These are phyloP conservation scores for Dianthus caryophyllus DNA, from an alignment of 148 eudicot genomes.

Conservation along the genomic window DNA sequence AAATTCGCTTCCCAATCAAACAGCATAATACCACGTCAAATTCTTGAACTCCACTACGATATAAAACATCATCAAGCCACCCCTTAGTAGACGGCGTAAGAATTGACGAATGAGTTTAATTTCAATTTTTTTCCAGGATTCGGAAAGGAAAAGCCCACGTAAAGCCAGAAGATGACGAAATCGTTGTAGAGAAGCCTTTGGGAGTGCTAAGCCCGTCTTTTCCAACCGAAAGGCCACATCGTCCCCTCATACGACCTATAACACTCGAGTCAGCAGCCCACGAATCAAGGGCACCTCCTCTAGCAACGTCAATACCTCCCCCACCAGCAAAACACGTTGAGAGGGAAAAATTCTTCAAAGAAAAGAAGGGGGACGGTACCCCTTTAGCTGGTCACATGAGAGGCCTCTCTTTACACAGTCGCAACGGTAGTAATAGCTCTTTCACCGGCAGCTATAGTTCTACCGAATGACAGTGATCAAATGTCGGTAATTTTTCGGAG, in stretches of 20 bases:
- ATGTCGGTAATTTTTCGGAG: not conserved
- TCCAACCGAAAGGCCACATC: slow-evolving; percentile 47
- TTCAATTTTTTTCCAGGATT: slow-evolving; percentile 35
- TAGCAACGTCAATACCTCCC: slow-evolving; percentile 67
- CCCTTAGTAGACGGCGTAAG: not conserved
- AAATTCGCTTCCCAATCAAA: not conserved
- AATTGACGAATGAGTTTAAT: not conserved
- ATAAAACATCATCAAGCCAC: not conserved
- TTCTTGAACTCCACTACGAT: no score
- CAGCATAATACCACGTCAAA: no score
- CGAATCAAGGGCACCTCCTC: slow-evolving; percentile 29
- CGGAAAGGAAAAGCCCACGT: slow-evolving; percentile 90
- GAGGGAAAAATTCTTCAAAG: slow-evolving; percentile 88
- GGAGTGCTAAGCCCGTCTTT: slow-evolving; percentile 39
- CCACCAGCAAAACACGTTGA: slow-evolving; percentile 93
- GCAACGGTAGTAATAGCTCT: slow-evolving; percentile 72
- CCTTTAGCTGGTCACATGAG: slow-evolving; percentile 61
- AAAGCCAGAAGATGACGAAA: slow-evolving; percentile 62
- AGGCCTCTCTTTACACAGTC: slow-evolving; percentile 76
- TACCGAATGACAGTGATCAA: slow-evolving; percentile 33
- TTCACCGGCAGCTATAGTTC: slow-evolving; percentile 59
- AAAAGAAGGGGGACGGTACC: slow-evolving; percentile 59
- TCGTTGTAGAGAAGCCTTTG: slow-evolving; percentile 33
- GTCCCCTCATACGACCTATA: slow-evolving; percentile 63
- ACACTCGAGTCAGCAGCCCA: slow-evolving; percentile 31